A percentile compares a stretch with the other conserved stretches of the same genome.
phyloP scores from a whole-genome alignment of 2,329 filamentous ascomycete species.

The Pseudonectria buxi region DNA sequence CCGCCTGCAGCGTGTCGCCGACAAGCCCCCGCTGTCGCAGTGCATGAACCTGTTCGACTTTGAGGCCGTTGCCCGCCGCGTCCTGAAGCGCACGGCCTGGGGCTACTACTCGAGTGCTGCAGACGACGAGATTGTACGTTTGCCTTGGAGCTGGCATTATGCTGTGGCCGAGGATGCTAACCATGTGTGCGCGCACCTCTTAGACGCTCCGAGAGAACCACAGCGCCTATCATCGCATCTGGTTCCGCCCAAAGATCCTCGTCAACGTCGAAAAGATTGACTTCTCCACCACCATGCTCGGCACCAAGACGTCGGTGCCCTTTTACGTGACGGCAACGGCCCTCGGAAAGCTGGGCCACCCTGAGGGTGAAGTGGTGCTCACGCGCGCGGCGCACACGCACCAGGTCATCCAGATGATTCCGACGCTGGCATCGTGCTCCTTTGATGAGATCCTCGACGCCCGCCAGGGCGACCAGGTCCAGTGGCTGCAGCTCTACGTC shows the following conservation, averaged over 20 bases:
- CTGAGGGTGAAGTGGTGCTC: slow-evolving; percentile 87
- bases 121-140: slow-evolving; percentile 37
- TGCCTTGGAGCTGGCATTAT: not conserved
- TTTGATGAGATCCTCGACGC: slow-evolving; percentile 97
- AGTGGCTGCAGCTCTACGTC: slow-evolving; percentile 96
- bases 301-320: slow-evolving; percentile 73
- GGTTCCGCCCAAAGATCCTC: slow-evolving; percentile 88
- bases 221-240: slow-evolving; percentile 89
- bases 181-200: slow-evolving; percentile 3
- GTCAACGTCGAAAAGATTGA: slow-evolving; percentile 86
- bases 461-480: slow-evolving; percentile 67
- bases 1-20: slow-evolving; percentile 64
- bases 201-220: slow-evolving; percentile 95
- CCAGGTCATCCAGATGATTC: slow-evolving; percentile 96
- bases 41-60: slow-evolving; percentile 96
- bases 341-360: slow-evolving; percentile 87
- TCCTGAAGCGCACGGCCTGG: slow-evolving; percentile 97
- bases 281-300: slow-evolving; percentile 87
- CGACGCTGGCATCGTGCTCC: slow-evolving; percentile 90
- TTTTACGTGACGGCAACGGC: slow-evolving; percentile 97
- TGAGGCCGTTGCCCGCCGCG: slow-evolving; percentile 78
- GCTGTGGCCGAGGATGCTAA: no score
- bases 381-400: slow-evolving; percentile 79
- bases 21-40: slow-evolving; percentile 74
- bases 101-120: slow-evolving; percentile 95